These are phyloP conservation scores for Colletotrichum falcatum DNA, from an alignment of 2,329 filamentous ascomycete species.

Conservation along the genomic window DNA sequence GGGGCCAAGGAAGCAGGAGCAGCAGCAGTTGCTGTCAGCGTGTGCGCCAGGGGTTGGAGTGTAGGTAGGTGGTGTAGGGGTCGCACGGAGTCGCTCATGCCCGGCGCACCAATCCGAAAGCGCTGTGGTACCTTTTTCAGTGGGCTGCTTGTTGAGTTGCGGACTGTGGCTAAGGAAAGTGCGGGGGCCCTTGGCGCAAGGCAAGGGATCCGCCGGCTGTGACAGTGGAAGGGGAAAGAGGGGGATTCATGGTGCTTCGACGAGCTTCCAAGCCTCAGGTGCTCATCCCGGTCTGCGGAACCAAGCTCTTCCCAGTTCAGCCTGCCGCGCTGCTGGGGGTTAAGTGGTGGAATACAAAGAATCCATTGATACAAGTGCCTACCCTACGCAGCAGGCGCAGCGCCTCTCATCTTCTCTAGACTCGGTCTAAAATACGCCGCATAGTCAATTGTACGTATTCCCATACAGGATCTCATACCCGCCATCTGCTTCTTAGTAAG, in stretches of 20 bases:
- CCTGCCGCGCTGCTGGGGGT: not conserved
- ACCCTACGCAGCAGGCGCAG: too few relatives aligned
- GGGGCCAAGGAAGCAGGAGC: conserved; percentile 18
- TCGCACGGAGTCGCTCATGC: conserved; percentile 15
- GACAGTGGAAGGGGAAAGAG: conserved; percentile 28
- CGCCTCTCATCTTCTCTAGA: not conserved
- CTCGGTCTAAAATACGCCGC: not conserved
- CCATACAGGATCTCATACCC: not conserved
- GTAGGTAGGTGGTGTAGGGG: too few relatives aligned
- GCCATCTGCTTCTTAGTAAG: not conserved
- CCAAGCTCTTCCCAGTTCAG: conserved; percentile 15
- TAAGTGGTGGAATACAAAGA: conserved; percentile 5
- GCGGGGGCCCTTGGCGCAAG: conserved; percentile 35
- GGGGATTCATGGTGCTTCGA: conserved; percentile 37
- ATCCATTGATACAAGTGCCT: not conserved
- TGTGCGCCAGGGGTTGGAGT: conserved; percentile 30
- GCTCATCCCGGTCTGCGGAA: conserved; percentile 23
- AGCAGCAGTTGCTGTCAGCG: conserved; percentile 18
- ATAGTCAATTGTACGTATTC: not conserved
- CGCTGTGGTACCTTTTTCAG: conserved; percentile 32
- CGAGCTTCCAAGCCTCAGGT: conserved; percentile 35
- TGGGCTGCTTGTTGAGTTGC: conserved; percentile 22
- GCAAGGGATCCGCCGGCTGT: conserved; percentile 27
- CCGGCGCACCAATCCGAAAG: conserved; percentile 26
- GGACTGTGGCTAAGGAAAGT: conserved; percentile 34